These are phyloP conservation scores for Rosa persica DNA, from an alignment of 306 rosid genomes.

Conservation along the genomic window DNA sequence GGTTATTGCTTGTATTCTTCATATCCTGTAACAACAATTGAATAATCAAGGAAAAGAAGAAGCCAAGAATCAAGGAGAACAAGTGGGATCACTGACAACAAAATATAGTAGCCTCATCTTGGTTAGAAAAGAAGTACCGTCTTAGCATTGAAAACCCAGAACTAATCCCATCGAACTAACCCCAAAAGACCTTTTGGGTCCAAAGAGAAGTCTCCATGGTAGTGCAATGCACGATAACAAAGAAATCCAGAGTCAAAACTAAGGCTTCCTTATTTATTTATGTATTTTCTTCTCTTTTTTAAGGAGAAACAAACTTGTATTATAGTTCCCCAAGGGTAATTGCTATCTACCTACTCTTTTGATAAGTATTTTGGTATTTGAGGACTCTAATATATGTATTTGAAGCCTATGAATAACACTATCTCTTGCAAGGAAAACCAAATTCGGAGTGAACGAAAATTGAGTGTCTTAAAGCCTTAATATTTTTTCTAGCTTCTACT, in stretches of 20 bases:
- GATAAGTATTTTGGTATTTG: background rate
- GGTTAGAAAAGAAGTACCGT: background rate
- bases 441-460: background rate
- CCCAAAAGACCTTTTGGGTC: background rate
- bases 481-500: background rate
- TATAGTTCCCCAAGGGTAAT: background rate
- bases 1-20: constrained; percentile 72
- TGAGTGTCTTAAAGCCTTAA: background rate
- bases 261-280: background rate
- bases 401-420: background rate
- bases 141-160: background rate
- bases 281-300: background rate
- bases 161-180: background rate
- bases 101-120: constrained; percentile 1
- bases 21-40: constrained; percentile 61
- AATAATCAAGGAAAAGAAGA: constrained; percentile 21
- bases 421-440: background rate
- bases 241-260: background rate
- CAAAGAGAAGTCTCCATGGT: background rate
- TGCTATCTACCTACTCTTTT: background rate
- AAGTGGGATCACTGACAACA: background rate
- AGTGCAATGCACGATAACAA: background rate
- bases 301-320: background rate
- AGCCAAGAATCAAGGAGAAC: constrained; percentile 16
- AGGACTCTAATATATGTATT: background rate